Conservation (phyloP, 805 yeast genomes). For the Pichia heedii region DNA sequence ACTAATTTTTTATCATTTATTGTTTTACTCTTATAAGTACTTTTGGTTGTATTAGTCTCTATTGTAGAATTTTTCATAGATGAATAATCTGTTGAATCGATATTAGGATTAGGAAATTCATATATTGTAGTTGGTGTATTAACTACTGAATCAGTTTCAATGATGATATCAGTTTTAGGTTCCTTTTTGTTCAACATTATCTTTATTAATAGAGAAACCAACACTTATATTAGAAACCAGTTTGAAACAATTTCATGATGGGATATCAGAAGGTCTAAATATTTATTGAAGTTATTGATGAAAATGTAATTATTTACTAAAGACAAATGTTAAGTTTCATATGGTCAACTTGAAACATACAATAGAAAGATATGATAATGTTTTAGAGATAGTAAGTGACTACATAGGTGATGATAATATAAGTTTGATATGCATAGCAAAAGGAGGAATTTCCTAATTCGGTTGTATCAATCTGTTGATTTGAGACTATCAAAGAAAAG, state of each 20-base stretch:
- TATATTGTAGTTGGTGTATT: background rate
- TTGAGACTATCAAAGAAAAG: background rate
- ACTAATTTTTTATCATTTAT: background rate
- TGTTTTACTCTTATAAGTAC: background rate
- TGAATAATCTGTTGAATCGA: background rate
- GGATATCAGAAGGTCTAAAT: no score
- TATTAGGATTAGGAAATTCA: background rate
- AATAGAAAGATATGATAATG: no score
- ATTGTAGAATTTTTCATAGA: background rate
- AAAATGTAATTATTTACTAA: no score
- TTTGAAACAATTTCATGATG: no score
- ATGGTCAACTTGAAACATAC: no score
- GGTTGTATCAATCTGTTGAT: constrained; percentile 4
- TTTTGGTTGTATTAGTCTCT: background rate
- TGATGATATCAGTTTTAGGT: background rate
- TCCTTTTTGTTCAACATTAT: background rate
- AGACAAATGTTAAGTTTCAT: no score
- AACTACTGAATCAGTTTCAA: background rate
- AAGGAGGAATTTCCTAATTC: constrained; percentile 2
- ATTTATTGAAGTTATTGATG: no score
- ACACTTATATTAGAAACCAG: background rate
- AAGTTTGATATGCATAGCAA: constrained; percentile 5
- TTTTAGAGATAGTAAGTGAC: no score
- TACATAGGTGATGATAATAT: no score
- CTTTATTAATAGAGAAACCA: no score